Percentiles rank a stretch among this genome's conserved stretches.
Conservation (phyloP, 805 yeast species). For the Lachancea kluyveri region DNA sequence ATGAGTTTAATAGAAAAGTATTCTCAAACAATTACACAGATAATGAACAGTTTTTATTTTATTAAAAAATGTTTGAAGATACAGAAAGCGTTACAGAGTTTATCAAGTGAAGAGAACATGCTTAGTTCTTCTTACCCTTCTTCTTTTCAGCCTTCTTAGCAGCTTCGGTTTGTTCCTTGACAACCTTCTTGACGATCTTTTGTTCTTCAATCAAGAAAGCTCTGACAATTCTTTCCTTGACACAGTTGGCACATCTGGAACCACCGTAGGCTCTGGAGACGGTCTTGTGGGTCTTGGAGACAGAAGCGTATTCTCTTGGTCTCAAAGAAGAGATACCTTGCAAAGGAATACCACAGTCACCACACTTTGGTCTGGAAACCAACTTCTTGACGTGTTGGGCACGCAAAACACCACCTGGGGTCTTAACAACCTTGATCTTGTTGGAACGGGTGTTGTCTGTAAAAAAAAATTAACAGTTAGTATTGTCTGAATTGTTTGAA, state of each 20-base stretch:
- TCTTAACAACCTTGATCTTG: conserved; percentile 99
- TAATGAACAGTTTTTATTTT: too few species aligned
- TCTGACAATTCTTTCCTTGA: conserved; percentile 98
- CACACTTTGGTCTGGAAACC: conserved; percentile 84
- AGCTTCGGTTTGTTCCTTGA: conserved; percentile 92
- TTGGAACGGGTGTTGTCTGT: conserved; percentile 98
- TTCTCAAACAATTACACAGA: too few species aligned
- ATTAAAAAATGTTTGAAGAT: too few species aligned
- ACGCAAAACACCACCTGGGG: conserved; percentile 99
- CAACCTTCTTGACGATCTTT: conserved; percentile 98
- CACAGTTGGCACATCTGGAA: conserved; percentile 96
- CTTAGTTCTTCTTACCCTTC: conserved; percentile 30
- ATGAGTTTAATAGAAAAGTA: too few species aligned
- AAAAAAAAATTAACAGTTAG: conserved; percentile 9
- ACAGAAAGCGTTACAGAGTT: too few species aligned
- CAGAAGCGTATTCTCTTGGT: conserved; percentile 95
- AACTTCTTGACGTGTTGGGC: conserved; percentile 95
- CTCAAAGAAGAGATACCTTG: conserved; percentile 91
- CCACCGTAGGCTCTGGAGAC: conserved; percentile 99
- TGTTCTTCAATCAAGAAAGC: conserved; percentile 99
- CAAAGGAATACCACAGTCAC: conserved; percentile 78
- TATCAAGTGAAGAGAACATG: too few species aligned
- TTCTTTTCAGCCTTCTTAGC: conserved; percentile 59
- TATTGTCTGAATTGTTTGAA: too few species aligned
- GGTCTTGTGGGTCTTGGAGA: conserved; percentile 95